Evolutionary conservation across 371 early-diverging fungal genomes (phyloP).

Genomic region (Actinomortierella ambigua): DNA sequence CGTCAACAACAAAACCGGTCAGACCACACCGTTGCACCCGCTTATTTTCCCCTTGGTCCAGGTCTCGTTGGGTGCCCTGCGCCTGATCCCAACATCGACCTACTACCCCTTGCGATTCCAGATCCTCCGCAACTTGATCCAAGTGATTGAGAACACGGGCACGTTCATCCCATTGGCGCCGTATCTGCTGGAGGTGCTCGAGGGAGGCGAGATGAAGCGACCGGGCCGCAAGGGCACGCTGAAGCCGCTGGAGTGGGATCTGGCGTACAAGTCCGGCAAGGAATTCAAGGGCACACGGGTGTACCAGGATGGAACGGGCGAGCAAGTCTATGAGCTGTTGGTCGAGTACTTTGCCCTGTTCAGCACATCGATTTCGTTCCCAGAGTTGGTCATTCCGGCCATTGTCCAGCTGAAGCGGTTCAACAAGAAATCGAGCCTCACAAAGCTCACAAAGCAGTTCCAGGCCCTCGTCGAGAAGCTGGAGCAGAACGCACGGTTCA

Average conservation of each 20-base stretch:
- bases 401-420: constrained; percentile 71
- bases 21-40: constrained; percentile 68
- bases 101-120: constrained; percentile 93
- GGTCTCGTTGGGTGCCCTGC: constrained; percentile 81
- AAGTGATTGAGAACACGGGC: constrained; percentile 71
- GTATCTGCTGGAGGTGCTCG: constrained; percentile 77
- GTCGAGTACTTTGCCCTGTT: constrained; percentile 73
- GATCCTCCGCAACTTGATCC: constrained; percentile 71
- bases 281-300: constrained; percentile 80
- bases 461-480: constrained; percentile 79
- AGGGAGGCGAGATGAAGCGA: constrained; percentile 58
- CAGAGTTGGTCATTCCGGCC: constrained; percentile 82
- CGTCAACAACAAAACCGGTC: constrained; percentile 46
- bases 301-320: constrained; percentile 81
- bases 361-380: constrained; percentile 83
- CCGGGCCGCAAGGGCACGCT: constrained; percentile 71
- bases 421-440: constrained; percentile 62
- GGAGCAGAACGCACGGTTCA: constrained; percentile 78
- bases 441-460: constrained; percentile 76
- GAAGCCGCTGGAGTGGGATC: constrained; percentile 82
- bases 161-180: constrained; percentile 87
- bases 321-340: constrained; percentile 73
- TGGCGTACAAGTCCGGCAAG: constrained; percentile 77
- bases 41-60: constrained; percentile 92
- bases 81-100: constrained; percentile 85